These are phyloP conservation scores for Adansonia gregorii DNA, from an alignment of 441 rosid species.

Conservation along the genomic window DNA sequence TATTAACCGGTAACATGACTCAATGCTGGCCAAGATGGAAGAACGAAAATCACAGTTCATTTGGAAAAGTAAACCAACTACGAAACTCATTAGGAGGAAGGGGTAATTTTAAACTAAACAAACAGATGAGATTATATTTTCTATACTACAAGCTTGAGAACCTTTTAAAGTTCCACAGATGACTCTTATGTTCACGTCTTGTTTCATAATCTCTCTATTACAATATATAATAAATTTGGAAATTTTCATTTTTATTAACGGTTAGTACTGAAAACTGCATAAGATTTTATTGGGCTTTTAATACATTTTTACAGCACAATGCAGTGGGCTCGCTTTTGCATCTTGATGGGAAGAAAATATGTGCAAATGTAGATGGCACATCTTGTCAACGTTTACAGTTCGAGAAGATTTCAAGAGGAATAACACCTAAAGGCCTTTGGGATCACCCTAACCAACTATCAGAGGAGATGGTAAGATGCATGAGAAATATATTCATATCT, in stretches of 20 bases:
- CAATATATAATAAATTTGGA: not conserved
- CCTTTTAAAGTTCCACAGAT: not conserved
- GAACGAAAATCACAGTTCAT: not conserved
- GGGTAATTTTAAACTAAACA: not conserved
- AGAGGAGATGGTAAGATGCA: constrained; percentile 76
- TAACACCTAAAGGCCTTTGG: constrained; percentile 61
- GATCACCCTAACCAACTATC: constrained; percentile 64
- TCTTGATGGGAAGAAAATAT: constrained; percentile 39
- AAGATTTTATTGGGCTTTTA: not conserved
- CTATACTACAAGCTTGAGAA: not conserved
- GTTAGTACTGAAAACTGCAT: not conserved
- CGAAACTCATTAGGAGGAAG: not conserved
- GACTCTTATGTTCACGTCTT: not conserved
- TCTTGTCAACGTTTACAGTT: constrained; percentile 35
- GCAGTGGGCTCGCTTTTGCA: constrained; percentile 28
- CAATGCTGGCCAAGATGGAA: not conserved
- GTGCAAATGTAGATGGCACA: constrained; percentile 34
- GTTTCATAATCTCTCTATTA: not conserved
- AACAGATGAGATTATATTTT: not conserved
- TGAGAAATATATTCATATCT: constrained; percentile 70
- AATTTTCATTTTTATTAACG: not conserved
- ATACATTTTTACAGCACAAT: constrained; percentile 42
- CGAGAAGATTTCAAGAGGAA: constrained; percentile 50
- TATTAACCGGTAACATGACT: not conserved
- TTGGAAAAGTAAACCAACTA: not conserved